A percentile compares a stretch with the other conserved stretches of the same genome.
These are phyloP conservation scores for Schrenkiella parvula DNA, from an alignment of 345 rosid genomes.

Conservation along the genomic window DNA sequence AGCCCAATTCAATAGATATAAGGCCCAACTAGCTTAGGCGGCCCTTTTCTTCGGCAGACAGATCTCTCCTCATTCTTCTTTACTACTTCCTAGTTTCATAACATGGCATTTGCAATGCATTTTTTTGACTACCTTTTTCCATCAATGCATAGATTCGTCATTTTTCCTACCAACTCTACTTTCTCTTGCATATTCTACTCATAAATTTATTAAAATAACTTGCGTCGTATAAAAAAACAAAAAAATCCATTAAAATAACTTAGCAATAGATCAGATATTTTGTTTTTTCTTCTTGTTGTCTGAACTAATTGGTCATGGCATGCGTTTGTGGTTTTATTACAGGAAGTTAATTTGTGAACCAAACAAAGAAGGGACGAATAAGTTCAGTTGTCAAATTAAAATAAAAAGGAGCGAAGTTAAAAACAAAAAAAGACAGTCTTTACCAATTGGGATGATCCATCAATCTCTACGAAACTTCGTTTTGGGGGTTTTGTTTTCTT, in stretches of 20 bases:
- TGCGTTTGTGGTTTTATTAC: not conserved
- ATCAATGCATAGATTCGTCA: not conserved
- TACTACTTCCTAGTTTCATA: not conserved
- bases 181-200: not conserved
- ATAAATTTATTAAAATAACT: not conserved
- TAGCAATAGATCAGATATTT: not conserved
- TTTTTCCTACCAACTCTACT: not conserved
- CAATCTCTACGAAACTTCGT: slow-evolving; percentile 17
- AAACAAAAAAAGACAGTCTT: not conserved
- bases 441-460: not conserved
- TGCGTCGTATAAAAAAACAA: too few relatives aligned
- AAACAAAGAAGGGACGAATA: not conserved
- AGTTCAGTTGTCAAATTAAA: not conserved
- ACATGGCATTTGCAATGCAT: not conserved
- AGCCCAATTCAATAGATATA: not conserved
- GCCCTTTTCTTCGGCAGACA: not conserved
- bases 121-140: too few relatives aligned
- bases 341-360: not conserved
- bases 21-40: not conserved
- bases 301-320: not conserved
- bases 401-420: not conserved
- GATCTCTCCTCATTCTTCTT: not conserved
- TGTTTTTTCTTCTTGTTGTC: not conserved
- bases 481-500: slow-evolving; percentile 17
- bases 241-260: not conserved